Conservation (phyloP, 1,284 basidiomycete species). For the Mycosarcoma mackinlayi region DNA sequence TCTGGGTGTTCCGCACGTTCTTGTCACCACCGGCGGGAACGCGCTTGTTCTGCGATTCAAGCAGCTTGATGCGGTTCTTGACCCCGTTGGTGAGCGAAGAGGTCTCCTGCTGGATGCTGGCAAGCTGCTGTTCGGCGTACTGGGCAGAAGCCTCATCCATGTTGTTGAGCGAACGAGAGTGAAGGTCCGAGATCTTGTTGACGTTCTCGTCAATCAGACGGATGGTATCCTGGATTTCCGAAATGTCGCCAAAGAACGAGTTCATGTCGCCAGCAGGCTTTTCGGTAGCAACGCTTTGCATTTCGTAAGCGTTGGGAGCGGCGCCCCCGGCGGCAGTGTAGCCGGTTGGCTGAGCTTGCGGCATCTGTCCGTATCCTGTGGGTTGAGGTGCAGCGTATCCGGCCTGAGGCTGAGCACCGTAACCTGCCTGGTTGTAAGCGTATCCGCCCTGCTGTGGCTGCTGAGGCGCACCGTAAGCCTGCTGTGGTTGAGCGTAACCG, state of each 20-base stretch:
- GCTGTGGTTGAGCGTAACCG: constrained; percentile 29
- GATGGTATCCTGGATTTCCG: constrained; percentile 64
- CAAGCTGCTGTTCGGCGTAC: constrained; percentile 63
- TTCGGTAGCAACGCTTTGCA: constrained; percentile 50
- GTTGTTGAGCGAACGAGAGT: constrained; percentile 67
- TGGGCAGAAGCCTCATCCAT: constrained; percentile 66
- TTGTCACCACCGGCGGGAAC: constrained; percentile 63
- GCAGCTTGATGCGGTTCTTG: constrained; percentile 65
- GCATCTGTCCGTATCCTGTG: constrained; percentile 40
- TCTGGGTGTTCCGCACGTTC: constrained; percentile 68
- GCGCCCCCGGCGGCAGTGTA: constrained; percentile 22
- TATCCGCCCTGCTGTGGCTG: constrained; percentile 40
- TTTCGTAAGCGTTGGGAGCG: constrained; percentile 46
- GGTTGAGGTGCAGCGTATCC: constrained; percentile 14
- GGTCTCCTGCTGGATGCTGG: constrained; percentile 58
- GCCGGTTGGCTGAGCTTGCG: constrained; percentile 25
- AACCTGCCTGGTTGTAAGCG: constrained; percentile 27
- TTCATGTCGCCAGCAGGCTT: constrained; percentile 51
- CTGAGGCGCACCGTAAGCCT: constrained; percentile 14
- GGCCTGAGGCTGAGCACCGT: constrained; percentile 12
- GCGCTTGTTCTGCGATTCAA: constrained; percentile 58
- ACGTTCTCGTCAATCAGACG: constrained; percentile 66
- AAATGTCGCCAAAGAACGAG: constrained; percentile 65
- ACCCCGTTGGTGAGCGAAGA: constrained; percentile 62
- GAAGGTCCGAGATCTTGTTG: constrained; percentile 65